Base-by-base conservation (phyloP, 2,329 filamentous ascomycete species). In the Polychaeton citri region DNA sequence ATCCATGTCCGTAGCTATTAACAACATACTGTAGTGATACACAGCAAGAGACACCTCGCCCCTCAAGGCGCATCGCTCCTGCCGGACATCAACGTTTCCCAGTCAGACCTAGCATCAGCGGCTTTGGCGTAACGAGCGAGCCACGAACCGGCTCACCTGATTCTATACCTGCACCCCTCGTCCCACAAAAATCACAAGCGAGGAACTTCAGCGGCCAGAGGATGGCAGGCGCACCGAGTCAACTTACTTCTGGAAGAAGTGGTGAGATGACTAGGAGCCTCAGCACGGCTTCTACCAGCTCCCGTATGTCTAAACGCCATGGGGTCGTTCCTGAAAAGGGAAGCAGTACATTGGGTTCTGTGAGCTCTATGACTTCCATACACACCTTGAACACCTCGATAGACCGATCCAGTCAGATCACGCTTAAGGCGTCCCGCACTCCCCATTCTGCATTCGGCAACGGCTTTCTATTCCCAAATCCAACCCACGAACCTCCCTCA, bases 111-210 rank as follows among this genome's bases (percentile, higher is more conserved):
- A 84, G 81, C 43, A 54, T 67, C 38, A 62, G 63, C 52, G 79
- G 80, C 12, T 70, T 75, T 33, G 84, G 15, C 15, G 24, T 7
- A 28, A 28, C 15, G 24, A 28, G 12, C 6, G 63, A 79, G 3
- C 62, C 72, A 21, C 76, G 79, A 45, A 63, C 74, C 30, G 74
- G 76, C 43, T 88, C 81, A 3, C 82, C 81, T 10, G 76, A 69
- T 24, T 60, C 73, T 12, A 43, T 46, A n/a, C 39, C 39, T 21
- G 70, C 81, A 19, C 84, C 87, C 2, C 81, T 82, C 1, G 82
- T 93, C 40, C 85, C 85, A 0, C 73, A 74, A 4, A 73, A 81
- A 41, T 90, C 85, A 3, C 86, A 94, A 55, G 84, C 83, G 46
- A 28, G 24, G 24, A 28, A 28, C 7, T 10, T 28, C 24, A 28